These are phyloP conservation scores for Chaetomiaceae sp. DNA, from an alignment of 2,329 filamentous ascomycete species.

Conservation along the genomic window DNA sequence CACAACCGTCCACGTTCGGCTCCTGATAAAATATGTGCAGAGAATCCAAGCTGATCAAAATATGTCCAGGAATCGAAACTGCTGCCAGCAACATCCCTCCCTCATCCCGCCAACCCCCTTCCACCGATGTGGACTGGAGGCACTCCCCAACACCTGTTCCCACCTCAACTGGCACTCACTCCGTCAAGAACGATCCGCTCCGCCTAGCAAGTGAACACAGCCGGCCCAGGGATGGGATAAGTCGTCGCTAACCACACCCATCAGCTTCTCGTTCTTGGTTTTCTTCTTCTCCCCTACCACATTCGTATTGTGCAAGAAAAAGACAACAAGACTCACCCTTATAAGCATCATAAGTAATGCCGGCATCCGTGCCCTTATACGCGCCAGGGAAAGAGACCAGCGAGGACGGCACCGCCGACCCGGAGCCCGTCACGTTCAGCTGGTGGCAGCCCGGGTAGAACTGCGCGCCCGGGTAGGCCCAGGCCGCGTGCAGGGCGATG, in stretches of 20 bases:
- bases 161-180: no score
- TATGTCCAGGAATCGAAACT: not conserved
- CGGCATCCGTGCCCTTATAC: constrained; percentile 45
- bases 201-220: constrained; percentile 43
- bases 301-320: no score
- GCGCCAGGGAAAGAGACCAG: constrained; percentile 51
- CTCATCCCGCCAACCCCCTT: no score
- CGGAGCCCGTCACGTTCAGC: constrained; percentile 48
- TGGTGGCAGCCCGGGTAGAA: constrained; percentile 57
- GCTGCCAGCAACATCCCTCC: no score
- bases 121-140: no score
- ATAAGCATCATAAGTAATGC: constrained; percentile 50
- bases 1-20: no score
- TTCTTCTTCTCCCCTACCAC: no score
- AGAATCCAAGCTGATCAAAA: not conserved
- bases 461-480: constrained; percentile 48
- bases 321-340: constrained; percentile 32
- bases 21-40: not conserved
- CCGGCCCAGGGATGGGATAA: constrained; percentile 45
- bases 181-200: no score
- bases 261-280: not conserved
- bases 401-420: constrained; percentile 36
- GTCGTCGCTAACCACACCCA: constrained; percentile 27
- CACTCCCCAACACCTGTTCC: no score
- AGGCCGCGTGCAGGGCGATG: constrained; percentile 48